These are phyloP conservation scores for Chondrus crispus DNA, from an alignment of 23 red algal species.

Conservation along the genomic window DNA sequence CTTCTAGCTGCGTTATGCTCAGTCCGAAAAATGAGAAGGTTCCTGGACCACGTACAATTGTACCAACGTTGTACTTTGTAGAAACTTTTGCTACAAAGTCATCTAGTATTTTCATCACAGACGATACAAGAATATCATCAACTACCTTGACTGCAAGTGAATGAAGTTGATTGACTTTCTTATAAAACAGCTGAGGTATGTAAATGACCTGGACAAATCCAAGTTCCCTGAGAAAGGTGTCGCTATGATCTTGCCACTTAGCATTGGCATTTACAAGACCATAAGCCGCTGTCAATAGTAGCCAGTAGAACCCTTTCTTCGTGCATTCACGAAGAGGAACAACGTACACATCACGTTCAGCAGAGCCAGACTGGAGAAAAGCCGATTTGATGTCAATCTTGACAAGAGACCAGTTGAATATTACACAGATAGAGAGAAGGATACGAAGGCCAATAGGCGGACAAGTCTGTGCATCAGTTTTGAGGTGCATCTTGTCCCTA, in stretches of 20 bases:
- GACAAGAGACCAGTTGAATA: background rate
- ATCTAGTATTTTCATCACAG: background rate
- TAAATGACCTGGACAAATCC: background rate
- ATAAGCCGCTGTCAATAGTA: background rate
- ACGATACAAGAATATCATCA: background rate
- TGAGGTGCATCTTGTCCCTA: background rate
- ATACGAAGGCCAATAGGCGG: background rate
- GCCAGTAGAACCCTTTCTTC: background rate
- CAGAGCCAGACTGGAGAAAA: background rate
- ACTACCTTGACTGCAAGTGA: background rate
- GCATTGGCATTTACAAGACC: background rate
- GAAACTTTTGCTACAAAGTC: background rate
- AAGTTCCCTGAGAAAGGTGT: background rate
- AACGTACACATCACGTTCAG: background rate
- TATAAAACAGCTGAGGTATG: constrained; percentile 5
- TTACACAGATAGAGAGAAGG: background rate
- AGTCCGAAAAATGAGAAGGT: background rate
- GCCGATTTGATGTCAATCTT: constrained; percentile 9
- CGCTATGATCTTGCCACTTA: background rate
- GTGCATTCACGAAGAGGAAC: background rate
- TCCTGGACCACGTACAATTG: background rate
- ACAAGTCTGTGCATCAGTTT: background rate
- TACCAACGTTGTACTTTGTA: background rate
- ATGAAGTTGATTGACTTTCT: background rate
- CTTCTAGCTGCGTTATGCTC: background rate